These are phyloP conservation scores for Poronia punctata DNA, from an alignment of 495 filamentous ascomycete species.

Conservation along the genomic window DNA sequence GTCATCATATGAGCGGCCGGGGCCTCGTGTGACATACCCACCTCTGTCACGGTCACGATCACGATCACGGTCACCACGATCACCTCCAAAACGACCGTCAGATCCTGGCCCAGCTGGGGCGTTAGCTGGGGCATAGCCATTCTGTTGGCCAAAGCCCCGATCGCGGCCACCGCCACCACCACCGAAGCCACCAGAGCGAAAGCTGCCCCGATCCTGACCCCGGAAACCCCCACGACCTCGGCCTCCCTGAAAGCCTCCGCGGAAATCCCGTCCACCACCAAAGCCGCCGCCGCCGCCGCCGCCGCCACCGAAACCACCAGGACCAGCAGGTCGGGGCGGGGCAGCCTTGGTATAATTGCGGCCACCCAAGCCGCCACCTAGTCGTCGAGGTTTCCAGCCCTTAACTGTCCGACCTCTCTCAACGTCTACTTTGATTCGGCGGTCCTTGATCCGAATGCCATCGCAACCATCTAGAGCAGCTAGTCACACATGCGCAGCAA, in stretches of 20 bases:
- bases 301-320: conserved; percentile 59
- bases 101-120: conserved; percentile 75
- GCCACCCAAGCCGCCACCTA: conserved; percentile 87
- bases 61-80: conserved; percentile 48
- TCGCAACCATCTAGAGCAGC: conserved; percentile 59
- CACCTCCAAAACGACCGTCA: conserved; percentile 45
- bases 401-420: conserved; percentile 92
- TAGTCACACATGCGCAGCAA: conserved; percentile 46
- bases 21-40: conserved; percentile 53
- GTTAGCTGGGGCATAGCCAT: conserved; percentile 57
- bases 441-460: conserved; percentile 86
- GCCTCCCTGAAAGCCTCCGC: conserved; percentile 42
- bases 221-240: conserved; percentile 55
- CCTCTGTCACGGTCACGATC: conserved; percentile 48
- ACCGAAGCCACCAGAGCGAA: conserved; percentile 49
- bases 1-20: conserved; percentile 57
- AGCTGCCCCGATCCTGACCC: conserved; percentile 44
- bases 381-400: conserved; percentile 87
- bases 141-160: conserved; percentile 49
- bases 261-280: conserved; percentile 32
- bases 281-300: conserved; percentile 55
- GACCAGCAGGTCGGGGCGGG: conserved; percentile 67
- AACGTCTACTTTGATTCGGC: conserved; percentile 88
- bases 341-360: conserved; percentile 85
- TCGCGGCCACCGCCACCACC: conserved; percentile 53